phyloP scores from a whole-genome alignment of 2,329 filamentous ascomycete genomes.

The Tolypocladium tundrense region DNA sequence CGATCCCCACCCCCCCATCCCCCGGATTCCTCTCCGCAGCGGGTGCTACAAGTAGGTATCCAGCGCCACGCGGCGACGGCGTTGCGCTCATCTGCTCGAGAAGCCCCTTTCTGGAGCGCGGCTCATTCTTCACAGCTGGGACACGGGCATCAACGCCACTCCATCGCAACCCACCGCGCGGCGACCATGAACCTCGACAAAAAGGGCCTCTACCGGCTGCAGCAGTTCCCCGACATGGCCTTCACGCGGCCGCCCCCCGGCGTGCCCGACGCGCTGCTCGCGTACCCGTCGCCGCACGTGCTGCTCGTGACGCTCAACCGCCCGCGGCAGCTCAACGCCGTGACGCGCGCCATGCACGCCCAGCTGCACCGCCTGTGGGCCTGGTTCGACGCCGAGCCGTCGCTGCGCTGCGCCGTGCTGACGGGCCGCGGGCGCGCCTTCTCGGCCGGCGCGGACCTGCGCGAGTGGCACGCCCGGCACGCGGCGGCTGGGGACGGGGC shows the following conservation, averaged over 20 bases:
- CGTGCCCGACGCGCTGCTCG: slow-evolving; percentile 30
- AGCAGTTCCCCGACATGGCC: slow-evolving; percentile 7
- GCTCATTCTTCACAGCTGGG: not conserved
- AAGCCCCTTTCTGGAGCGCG: not conserved
- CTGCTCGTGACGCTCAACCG: slow-evolving; percentile 52
- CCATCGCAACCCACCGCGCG: not conserved
- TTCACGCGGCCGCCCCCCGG: slow-evolving; percentile 27
- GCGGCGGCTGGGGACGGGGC: too few species aligned
- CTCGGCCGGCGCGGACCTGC: slow-evolving; percentile 58
- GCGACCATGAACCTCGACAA: slow-evolving; percentile 8
- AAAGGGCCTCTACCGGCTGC: not conserved
- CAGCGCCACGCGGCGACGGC: not conserved
- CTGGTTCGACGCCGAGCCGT: slow-evolving; percentile 54
- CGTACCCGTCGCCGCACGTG: slow-evolving; percentile 43
- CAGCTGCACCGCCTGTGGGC: slow-evolving; percentile 39
- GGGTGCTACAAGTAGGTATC: too few species aligned
- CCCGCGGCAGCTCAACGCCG: slow-evolving; percentile 46
- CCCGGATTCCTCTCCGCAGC: not conserved
- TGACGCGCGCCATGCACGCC: slow-evolving; percentile 37
- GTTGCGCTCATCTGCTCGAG: not conserved
- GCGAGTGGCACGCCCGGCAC: slow-evolving; percentile 47
- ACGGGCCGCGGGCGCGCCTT: slow-evolving; percentile 56
- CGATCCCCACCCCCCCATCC: not conserved
- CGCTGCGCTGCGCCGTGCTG: slow-evolving; percentile 50
- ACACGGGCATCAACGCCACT: not conserved